These are phyloP conservation scores for Euphorbia celastroides DNA, from an alignment of 441 rosid genomes.

Conservation along the genomic window DNA sequence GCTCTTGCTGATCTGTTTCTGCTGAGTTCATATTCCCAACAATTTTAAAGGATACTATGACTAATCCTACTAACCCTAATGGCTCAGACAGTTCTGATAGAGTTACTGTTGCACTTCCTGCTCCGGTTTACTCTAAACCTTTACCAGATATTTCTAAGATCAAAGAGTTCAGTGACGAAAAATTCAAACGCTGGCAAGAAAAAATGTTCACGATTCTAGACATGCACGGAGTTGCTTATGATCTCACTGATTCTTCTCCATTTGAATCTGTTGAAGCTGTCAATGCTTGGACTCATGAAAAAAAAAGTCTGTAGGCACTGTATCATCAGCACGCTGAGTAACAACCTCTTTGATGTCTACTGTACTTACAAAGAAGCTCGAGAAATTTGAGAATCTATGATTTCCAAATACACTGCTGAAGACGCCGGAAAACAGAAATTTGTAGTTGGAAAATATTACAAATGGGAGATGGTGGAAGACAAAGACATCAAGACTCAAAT, in stretches of 20 bases:
- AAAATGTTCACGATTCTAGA: neutral
- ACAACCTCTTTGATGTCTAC: neutral
- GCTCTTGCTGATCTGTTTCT: too few relatives aligned
- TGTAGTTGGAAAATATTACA: neutral
- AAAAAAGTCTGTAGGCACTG: neutral
- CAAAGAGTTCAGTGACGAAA: too few relatives aligned
- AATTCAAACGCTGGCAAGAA: too few relatives aligned
- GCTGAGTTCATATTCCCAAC: too few relatives aligned
- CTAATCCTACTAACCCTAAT: too few relatives aligned
- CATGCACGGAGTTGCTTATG: neutral
- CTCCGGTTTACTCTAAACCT: too few relatives aligned
- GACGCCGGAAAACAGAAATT: neutral
- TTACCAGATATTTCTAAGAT: too few relatives aligned
- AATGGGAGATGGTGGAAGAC: neutral
- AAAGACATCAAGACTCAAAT: neutral
- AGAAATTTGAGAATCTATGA: neutral
- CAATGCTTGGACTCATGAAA: neutral
- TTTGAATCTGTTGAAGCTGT: neutral
- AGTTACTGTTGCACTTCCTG: too few relatives aligned
- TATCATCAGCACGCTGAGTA: neutral
- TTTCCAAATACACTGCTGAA: neutral
- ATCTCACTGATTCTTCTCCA: neutral
- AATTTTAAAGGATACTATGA: too few relatives aligned
- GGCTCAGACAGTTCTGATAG: too few relatives aligned
- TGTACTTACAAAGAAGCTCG: neutral